phyloP scores from a whole-genome alignment of 306 rosid genomes.

The Cotoneaster glaucophyllus region DNA sequence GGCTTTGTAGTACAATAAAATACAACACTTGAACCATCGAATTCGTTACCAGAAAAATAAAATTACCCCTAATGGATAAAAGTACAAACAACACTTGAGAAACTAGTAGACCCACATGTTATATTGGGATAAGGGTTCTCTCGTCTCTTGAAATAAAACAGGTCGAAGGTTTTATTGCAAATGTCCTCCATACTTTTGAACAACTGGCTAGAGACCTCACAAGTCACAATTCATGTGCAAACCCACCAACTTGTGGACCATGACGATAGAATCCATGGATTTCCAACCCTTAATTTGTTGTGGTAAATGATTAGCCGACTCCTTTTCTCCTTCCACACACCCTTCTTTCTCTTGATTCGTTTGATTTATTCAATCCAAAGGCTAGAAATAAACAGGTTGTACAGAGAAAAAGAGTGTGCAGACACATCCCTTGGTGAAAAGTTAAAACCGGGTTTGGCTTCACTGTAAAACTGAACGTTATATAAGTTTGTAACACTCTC shows the following conservation, averaged over 20 bases:
- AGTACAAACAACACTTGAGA: not conserved
- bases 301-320: too few species aligned
- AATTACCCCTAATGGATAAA: not conserved
- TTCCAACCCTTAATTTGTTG: too few species aligned
- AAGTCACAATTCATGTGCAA: not conserved
- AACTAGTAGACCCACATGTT: not conserved
- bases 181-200: not conserved
- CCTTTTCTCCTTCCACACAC: too few species aligned
- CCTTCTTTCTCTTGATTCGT: accelerated
- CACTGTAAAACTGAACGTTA: too few species aligned
- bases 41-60: not conserved
- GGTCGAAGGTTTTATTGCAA: not conserved
- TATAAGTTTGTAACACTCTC: too few species aligned
- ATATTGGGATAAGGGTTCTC: not conserved
- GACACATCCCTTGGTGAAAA: too few species aligned
- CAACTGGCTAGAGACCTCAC: not conserved
- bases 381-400: too few species aligned
- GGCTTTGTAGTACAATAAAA: too few species aligned
- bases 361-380: too few species aligned
- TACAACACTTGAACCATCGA: not conserved
- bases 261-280: too few species aligned
- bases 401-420: too few species aligned
- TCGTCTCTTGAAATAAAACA: not conserved
- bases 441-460: too few species aligned
- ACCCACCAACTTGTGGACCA: not conserved